Evolutionary conservation across 2,329 filamentous ascomycete genomes (phyloP).

Genomic region (Samsoniella hepiali): DNA sequence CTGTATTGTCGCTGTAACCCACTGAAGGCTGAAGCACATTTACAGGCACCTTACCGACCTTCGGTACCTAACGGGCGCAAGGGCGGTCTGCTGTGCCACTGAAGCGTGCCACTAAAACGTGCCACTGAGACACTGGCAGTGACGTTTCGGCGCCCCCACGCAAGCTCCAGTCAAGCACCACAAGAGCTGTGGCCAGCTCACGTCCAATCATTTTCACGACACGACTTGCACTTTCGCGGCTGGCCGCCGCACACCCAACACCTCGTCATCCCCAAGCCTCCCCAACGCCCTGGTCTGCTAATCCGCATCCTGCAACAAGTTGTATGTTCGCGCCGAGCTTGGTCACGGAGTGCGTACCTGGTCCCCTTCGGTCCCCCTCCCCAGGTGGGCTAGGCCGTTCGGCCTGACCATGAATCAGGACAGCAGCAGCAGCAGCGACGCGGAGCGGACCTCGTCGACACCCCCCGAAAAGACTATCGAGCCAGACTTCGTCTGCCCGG

Average conservation of each 20-base stretch:
- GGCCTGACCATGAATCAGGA: background rate
- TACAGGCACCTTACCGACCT: no score
- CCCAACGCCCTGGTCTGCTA: no score
- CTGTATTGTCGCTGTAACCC: no score
- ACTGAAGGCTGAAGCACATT: no score
- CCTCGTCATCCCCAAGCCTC: no score
- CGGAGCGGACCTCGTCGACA: background rate
- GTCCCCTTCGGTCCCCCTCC: background rate
- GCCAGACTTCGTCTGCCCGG: background rate
- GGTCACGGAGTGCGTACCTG: background rate
- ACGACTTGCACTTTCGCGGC: background rate
- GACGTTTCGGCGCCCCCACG: conserved; percentile 2
- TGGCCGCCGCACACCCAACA: background rate
- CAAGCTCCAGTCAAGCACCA: conserved; percentile 2
- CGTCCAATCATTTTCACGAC: background rate
- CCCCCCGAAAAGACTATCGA: background rate
- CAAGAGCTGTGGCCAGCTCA: background rate
- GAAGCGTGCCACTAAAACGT: background rate
- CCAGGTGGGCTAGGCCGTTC: background rate
- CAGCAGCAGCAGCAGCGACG: background rate
- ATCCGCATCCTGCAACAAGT: background rate
- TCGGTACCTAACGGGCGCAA: no score
- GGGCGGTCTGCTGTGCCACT: background rate
- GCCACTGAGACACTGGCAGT: conserved; percentile 1
- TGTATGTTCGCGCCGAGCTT: background rate